Evolutionary conservation across 1,284 basidiomycete genomes (phyloP).

Genomic region (Tilletia walkeri): DNA sequence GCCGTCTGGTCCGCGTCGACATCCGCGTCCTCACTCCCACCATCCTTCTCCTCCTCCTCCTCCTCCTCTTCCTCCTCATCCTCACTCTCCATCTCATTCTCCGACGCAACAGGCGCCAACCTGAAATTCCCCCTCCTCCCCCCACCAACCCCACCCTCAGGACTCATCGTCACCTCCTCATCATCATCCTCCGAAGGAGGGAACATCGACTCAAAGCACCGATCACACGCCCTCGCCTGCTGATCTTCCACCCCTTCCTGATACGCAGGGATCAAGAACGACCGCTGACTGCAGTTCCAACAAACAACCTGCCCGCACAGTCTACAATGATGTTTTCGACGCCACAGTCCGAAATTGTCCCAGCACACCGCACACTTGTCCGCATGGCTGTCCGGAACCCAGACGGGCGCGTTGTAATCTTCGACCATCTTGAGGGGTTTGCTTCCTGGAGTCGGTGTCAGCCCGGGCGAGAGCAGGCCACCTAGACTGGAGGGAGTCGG

Average conservation of each 20-base stretch:
- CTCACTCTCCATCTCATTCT: too few relatives aligned
- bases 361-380: slow-evolving; percentile 79
- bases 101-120: too few relatives aligned
- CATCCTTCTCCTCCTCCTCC: too few relatives aligned
- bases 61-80: too few relatives aligned
- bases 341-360: slow-evolving; percentile 72
- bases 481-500: slow-evolving; percentile 11
- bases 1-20: too few relatives aligned
- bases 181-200: slow-evolving; percentile 20
- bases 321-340: slow-evolving; percentile 83
- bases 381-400: slow-evolving; percentile 82
- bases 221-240: slow-evolving; percentile 72
- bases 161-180: too few relatives aligned
- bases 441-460: not conserved
- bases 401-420: slow-evolving; percentile 84
- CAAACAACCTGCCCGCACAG: slow-evolving; percentile 86
- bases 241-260: slow-evolving; percentile 42
- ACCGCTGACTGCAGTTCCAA: slow-evolving; percentile 63
- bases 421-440: slow-evolving; percentile 62
- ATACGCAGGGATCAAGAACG: slow-evolving; percentile 46
- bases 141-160: too few relatives aligned
- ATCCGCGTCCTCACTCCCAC: too few relatives aligned
- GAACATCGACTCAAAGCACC: slow-evolving; percentile 83
- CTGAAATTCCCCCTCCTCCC: too few relatives aligned
- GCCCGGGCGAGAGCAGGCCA: not conserved